phyloP scores from a whole-genome alignment of 805 yeast species.

The Teunomyces funiuensis region DNA sequence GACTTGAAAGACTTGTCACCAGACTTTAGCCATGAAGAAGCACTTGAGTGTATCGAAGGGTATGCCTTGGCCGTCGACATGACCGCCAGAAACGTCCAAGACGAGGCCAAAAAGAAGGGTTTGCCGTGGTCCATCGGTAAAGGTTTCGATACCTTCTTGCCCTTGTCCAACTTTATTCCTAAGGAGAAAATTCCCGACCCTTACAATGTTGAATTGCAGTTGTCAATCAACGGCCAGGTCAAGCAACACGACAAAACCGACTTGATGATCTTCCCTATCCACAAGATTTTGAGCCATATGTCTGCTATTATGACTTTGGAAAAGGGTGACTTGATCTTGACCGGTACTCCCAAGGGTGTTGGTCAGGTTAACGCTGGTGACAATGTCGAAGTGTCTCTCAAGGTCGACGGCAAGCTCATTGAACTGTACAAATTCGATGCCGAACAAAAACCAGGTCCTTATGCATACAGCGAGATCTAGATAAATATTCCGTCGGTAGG shows the following conservation, averaged over 20 bases:
- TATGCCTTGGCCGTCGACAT: conserved; percentile 88
- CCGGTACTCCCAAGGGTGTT: conserved; percentile 99
- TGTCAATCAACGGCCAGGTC: conserved; percentile 67
- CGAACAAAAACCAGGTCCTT: conserved; percentile 50
- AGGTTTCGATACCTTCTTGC: conserved; percentile 95
- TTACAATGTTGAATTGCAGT: conserved; percentile 60
- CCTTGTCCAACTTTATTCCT: conserved; percentile 74
- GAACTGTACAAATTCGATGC: conserved; percentile 56
- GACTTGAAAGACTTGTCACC: conserved; percentile 62
- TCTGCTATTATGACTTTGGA: conserved; percentile 88
- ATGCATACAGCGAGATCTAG: conserved; percentile 34
- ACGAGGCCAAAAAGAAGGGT: conserved; percentile 89
- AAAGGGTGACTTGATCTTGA: conserved; percentile 85
- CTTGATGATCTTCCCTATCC: conserved; percentile 87
- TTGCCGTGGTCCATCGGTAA: conserved; percentile 96
- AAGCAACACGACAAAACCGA: conserved; percentile 75
- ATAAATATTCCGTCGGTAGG: conserved; percentile 42
- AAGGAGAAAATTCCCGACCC: conserved; percentile 69
- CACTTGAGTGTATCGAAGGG: conserved; percentile 77
- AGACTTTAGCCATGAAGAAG: conserved; percentile 60
- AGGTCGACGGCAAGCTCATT: conserved; percentile 54
- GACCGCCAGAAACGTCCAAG: conserved; percentile 95
- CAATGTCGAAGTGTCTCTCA: conserved; percentile 60
- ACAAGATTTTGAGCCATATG: conserved; percentile 74
- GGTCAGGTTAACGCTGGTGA: conserved; percentile 84